Conservation (phyloP, 2,329 filamentous ascomycete genomes). For the Achaetomium macrosporum region DNA sequence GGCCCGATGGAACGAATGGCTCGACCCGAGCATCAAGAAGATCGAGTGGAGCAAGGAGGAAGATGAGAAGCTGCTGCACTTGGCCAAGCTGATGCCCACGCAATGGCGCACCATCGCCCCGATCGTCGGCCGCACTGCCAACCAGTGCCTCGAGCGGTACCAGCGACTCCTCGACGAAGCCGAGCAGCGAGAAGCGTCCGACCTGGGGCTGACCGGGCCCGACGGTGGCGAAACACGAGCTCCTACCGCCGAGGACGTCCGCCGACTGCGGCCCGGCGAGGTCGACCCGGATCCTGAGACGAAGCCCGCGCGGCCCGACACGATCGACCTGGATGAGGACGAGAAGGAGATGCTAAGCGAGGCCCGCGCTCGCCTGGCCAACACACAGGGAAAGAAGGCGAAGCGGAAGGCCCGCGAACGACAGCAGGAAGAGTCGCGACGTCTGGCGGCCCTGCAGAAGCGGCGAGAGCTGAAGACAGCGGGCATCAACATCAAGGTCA, state of each 20-base stretch:
- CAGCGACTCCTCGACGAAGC: conserved; percentile 95
- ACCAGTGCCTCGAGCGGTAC: conserved; percentile 94
- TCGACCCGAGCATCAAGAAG: conserved; percentile 96
- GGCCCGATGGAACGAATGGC: conserved; percentile 96
- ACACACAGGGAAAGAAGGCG: conserved; percentile 98
- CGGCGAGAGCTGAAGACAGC: conserved; percentile 93
- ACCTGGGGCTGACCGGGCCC: conserved; percentile 76
- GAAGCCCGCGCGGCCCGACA: conserved; percentile 91
- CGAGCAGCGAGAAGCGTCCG: conserved; percentile 76
- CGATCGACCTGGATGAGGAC: conserved; percentile 96
- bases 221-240: conserved; percentile 81
- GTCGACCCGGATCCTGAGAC: conserved; percentile 96
- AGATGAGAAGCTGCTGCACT: conserved; percentile 91
- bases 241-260: conserved; percentile 86
- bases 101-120: conserved; percentile 99
- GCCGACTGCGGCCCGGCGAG: conserved; percentile 83
- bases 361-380: conserved; percentile 89
- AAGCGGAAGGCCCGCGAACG: conserved; percentile 95
- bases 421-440: conserved; percentile 88
- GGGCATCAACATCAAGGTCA: conserved; percentile 96
- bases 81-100: conserved; percentile 97
- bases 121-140: conserved; percentile 91
- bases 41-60: conserved; percentile 99
- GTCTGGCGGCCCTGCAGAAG: conserved; percentile 88
- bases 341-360: conserved; percentile 99